phyloP scores from a whole-genome alignment of 2,329 filamentous ascomycete species.

The Coniella vitis region DNA sequence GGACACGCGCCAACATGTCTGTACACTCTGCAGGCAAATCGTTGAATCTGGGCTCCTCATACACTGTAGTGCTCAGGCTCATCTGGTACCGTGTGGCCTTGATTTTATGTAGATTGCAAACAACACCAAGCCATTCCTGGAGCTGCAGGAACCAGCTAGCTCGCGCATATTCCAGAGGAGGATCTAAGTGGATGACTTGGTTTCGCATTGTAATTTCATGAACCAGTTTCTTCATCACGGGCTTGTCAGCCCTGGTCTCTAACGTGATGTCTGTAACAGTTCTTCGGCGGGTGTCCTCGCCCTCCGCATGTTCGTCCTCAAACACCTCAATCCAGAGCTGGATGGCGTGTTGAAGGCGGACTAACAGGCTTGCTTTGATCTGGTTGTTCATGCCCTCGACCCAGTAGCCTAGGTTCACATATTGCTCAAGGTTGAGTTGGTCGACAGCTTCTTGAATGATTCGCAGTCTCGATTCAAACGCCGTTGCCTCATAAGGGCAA shows the following conservation, averaged over 20 bases:
- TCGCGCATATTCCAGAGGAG: conserved; percentile 82
- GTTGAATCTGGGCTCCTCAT: conserved; percentile 67
- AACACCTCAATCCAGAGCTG: conserved; percentile 84
- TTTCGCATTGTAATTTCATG: conserved; percentile 98
- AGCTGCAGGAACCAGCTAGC: conserved; percentile 91
- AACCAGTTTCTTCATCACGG: conserved; percentile 65
- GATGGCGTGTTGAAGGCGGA: conserved; percentile 79
- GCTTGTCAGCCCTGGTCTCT: conserved; percentile 43
- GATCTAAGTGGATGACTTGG: conserved; percentile 93
- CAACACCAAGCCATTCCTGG: conserved; percentile 85
- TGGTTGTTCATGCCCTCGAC: conserved; percentile 79
- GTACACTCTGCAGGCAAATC: conserved; percentile 81
- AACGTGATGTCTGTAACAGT: conserved; percentile 33
- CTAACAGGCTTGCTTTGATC: conserved; percentile 72
- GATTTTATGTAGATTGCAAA: conserved; percentile 89
- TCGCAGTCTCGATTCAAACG: conserved; percentile 75
- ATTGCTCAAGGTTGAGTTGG: conserved; percentile 93
- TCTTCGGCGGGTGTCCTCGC: conserved; percentile 45
- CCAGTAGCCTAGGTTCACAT: conserved; percentile 88
- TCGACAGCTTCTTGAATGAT: conserved; percentile 88
- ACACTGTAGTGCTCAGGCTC: conserved; percentile 61
- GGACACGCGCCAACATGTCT: conserved; percentile 70
- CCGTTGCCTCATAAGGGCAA: conserved; percentile 73
- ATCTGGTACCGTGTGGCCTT: conserved; percentile 95
- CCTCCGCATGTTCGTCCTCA: conserved; percentile 48